Percentiles rank a stretch among this genome's conserved stretches.
These are phyloP conservation scores for Rhynchosporium graminicola DNA, from an alignment of 2,329 filamentous ascomycete genomes.

Conservation along the genomic window DNA sequence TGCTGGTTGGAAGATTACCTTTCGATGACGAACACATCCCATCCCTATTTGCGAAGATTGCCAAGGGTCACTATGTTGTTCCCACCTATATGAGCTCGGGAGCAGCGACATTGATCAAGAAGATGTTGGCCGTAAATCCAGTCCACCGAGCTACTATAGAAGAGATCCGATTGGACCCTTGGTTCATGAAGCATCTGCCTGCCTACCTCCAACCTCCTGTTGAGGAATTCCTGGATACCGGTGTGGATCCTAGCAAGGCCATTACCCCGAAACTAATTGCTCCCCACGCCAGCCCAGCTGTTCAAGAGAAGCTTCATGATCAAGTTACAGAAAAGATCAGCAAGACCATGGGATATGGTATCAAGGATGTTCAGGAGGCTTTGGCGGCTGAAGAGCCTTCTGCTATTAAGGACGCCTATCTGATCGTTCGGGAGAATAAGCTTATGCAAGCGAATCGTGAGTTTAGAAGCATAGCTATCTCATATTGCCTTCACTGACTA, in stretches of 20 bases:
- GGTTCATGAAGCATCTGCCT: conserved; percentile 88
- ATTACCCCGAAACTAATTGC: conserved; percentile 83
- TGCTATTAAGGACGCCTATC: conserved; percentile 97
- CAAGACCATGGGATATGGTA: conserved; percentile 96
- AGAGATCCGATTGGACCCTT: conserved; percentile 89
- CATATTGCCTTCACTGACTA: conserved; percentile 24
- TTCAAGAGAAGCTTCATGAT: conserved; percentile 88
- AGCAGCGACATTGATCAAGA: conserved; percentile 79
- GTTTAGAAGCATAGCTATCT: conserved; percentile 43
- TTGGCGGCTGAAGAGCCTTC: conserved; percentile 90
- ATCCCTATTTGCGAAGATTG: conserved; percentile 96
- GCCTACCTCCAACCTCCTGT: conserved; percentile 83
- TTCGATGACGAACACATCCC: conserved; percentile 99
- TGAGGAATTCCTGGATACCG: conserved; percentile 91
- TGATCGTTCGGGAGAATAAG: conserved; percentile 97
- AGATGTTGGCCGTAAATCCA: conserved; percentile 93
- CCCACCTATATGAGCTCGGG: conserved; percentile 88
- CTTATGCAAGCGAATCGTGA: conserved; percentile 93
- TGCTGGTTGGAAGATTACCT: conserved; percentile 79
- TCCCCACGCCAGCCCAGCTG: conserved; percentile 72
- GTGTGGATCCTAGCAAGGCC: conserved; percentile 88
- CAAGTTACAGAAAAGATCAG: conserved; percentile 94
- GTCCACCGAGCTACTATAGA: conserved; percentile 92
- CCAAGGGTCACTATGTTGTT: conserved; percentile 88
- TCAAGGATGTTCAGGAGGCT: conserved; percentile 92